phyloP scores from a whole-genome alignment of 2,329 filamentous ascomycete genomes.

The Alternaria angustiovoidea region DNA sequence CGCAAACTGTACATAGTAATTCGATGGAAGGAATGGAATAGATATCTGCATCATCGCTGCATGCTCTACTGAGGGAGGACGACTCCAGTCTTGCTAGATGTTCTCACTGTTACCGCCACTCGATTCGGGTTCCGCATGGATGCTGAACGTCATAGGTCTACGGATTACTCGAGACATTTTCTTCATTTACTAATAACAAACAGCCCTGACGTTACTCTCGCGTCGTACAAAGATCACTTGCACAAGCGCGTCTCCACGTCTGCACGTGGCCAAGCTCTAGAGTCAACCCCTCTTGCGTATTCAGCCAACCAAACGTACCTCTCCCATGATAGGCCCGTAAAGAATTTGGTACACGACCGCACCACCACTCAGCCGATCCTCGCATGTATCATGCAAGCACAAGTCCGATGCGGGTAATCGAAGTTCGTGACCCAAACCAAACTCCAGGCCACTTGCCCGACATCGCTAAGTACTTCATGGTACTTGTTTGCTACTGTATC shows the following conservation, averaged over 20 bases:
- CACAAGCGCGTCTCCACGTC: background rate
- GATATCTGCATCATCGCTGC: background rate
- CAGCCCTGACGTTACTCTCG: background rate
- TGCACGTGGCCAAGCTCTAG: background rate
- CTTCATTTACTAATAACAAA: background rate
- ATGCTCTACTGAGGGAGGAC: background rate
- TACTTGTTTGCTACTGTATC: background rate
- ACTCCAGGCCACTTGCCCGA: background rate
- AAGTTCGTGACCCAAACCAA: background rate
- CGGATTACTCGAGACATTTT: background rate
- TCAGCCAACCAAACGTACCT: background rate
- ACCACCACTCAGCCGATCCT: background rate
- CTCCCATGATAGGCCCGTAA: background rate
- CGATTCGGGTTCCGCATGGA: background rate
- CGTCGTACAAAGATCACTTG: background rate
- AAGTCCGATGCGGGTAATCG: constrained; percentile 1
- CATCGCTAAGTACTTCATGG: background rate
- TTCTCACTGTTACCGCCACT: background rate
- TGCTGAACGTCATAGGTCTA: background rate
- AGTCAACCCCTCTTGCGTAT: background rate
- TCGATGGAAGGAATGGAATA: background rate
- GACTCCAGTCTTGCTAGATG: background rate
- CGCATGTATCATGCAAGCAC: background rate
- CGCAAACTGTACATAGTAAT: constrained; percentile 1
- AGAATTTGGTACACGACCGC: background rate